Evolutionary conservation across 2,329 filamentous ascomycete genomes (phyloP).

Genomic region (Botryosphaeria dothidea): DNA sequence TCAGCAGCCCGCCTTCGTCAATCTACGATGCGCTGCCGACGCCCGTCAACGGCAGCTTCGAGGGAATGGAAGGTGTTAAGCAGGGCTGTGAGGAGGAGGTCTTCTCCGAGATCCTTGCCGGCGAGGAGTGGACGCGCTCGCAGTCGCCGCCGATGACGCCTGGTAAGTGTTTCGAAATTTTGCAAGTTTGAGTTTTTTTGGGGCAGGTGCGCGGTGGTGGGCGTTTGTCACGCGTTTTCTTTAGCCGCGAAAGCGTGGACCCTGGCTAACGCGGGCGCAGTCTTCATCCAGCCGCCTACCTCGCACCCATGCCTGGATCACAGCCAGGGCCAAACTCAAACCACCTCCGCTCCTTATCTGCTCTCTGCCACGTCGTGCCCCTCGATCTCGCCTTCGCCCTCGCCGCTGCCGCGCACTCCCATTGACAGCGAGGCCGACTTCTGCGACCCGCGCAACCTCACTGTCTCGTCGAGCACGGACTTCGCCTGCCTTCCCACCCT

Average conservation of each 20-base stretch:
- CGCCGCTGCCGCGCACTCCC: conserved; percentile 71
- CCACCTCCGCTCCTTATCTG: conserved; percentile 59
- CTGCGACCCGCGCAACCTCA: conserved; percentile 89
- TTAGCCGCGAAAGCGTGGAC: conserved; percentile 17
- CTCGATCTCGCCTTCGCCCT: conserved; percentile 83
- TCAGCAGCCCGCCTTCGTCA: conserved; percentile 78
- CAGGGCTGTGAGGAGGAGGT: conserved; percentile 69
- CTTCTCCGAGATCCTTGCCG: conserved; percentile 70
- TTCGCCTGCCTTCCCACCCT: conserved; percentile 66
- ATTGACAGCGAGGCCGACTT: conserved; percentile 76
- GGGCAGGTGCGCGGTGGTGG: neutral
- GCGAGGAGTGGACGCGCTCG: conserved; percentile 73
- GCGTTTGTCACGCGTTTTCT: conserved; percentile 14
- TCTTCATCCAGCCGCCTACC: conserved; percentile 64
- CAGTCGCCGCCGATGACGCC: conserved; percentile 86
- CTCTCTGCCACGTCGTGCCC: conserved; percentile 74
- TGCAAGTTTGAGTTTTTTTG: neutral
- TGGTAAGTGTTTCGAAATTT: conserved; percentile 61
- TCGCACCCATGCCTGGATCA: conserved; percentile 17
- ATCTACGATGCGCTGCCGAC: conserved; percentile 76
- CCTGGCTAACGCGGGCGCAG: conserved; percentile 42
- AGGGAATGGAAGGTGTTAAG: conserved; percentile 43
- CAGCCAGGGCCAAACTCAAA: conserved; percentile 44
- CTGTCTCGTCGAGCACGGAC: conserved; percentile 65
- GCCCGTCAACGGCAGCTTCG: conserved; percentile 77